Conservation (phyloP, 148 eudicot species). For the Rhododendron griersonianum region DNA sequence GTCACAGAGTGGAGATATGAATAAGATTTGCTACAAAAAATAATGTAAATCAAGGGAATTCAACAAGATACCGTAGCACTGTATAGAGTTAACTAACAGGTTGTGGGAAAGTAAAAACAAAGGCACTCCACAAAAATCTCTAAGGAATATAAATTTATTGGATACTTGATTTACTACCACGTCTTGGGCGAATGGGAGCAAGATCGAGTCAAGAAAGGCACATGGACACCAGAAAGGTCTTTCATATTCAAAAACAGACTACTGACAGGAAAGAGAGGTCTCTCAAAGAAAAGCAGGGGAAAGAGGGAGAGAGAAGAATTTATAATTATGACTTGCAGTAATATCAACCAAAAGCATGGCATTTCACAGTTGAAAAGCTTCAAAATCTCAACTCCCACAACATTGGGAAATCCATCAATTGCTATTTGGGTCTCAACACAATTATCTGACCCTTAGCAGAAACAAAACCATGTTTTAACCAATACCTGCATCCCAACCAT, state of each 20-base stretch:
- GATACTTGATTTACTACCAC: not conserved
- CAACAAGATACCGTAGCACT: not conserved
- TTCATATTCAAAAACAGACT: not conserved
- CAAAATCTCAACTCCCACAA: not conserved
- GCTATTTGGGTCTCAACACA: not conserved
- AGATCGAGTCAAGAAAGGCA: not conserved
- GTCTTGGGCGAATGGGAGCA: not conserved
- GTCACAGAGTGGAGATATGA: not conserved
- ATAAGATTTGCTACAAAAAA: not conserved
- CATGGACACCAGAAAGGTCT: constrained; percentile 1
- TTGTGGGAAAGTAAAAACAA: not conserved
- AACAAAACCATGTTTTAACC: not conserved
- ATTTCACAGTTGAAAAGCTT: not conserved
- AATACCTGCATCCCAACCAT: not conserved
- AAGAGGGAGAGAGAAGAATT: not conserved
- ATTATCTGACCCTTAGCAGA: not conserved
- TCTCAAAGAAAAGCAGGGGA: not conserved
- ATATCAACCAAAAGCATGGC: constrained; percentile 1
- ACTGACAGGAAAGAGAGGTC: not conserved
- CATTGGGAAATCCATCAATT: not conserved
- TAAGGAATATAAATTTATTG: not conserved
- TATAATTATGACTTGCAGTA: not conserved
- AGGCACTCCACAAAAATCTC: not conserved
- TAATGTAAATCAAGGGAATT: not conserved
- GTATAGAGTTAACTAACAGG: not conserved